Evolutionary conservation across 305 asterid genomes (phyloP).

Genomic region (Fraxinus dipetala): DNA sequence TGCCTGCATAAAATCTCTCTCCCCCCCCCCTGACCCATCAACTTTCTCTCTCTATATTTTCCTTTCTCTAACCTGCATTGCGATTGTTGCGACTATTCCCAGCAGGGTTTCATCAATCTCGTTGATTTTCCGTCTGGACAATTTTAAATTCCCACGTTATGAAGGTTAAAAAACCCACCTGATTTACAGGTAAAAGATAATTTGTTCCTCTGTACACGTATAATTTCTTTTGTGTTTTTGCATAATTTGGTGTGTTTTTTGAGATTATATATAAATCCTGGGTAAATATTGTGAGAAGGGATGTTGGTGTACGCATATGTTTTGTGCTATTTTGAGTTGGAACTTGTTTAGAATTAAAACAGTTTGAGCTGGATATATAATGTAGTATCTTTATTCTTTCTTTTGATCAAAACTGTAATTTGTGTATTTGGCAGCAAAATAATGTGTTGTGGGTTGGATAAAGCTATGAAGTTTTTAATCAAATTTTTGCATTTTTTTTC

Average conservation of each 20-base stretch:
- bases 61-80: conserved; percentile 33
- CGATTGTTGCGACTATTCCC: conserved; percentile 27
- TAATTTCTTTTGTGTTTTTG: background rate
- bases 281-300: conserved; percentile 5
- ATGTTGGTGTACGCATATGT: background rate
- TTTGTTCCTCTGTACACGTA: background rate
- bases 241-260: background rate
- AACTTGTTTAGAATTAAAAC: background rate
- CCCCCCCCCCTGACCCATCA: conserved; percentile 25
- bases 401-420: background rate
- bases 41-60: conserved; percentile 15
- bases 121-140: conserved; percentile 21
- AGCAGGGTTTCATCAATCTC: conserved; percentile 31
- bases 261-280: background rate
- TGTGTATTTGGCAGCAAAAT: background rate
- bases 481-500: background rate
- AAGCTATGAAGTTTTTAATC: background rate
- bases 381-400: background rate
- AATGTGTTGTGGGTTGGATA: background rate
- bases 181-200: conserved; percentile 28
- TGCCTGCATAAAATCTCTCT: conserved; percentile 13
- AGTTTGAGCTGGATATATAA: background rate
- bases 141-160: conserved; percentile 24
- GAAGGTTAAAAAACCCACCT: conserved; percentile 5
- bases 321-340: background rate